Evolutionary conservation across 768 basidiomycete genomes (phyloP).

Genomic region (Cystofilobasidium bisporidii): DNA sequence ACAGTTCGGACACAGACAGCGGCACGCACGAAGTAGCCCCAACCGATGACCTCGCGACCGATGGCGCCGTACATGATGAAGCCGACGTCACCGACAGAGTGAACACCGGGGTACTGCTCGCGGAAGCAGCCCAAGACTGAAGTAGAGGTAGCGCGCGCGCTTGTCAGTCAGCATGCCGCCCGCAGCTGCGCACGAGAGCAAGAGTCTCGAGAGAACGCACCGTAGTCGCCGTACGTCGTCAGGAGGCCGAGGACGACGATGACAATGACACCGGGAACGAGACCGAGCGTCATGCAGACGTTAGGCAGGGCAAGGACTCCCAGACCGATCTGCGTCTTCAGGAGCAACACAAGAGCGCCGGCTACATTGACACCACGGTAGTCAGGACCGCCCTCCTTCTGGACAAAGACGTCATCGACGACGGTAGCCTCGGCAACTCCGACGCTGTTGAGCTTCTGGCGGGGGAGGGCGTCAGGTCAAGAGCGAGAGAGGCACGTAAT

Average conservation of each 20-base stretch:
- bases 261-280: slow-evolving; percentile 1
- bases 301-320: not conserved
- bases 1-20: too few species aligned
- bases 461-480: too few species aligned
- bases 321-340: slow-evolving; percentile 24
- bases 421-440: not conserved
- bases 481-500: too few species aligned
- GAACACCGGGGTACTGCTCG: not conserved
- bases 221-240: slow-evolving; percentile 4
- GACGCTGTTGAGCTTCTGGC: not conserved
- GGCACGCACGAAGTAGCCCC: slow-evolving; percentile 12
- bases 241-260: slow-evolving; percentile 1
- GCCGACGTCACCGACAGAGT: slow-evolving; percentile 24
- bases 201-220: too few species aligned
- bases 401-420: not conserved
- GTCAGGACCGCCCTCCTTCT: slow-evolving; percentile 14
- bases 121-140: not conserved
- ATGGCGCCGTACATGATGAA: slow-evolving; percentile 18
- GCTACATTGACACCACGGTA: slow-evolving; percentile 17
- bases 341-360: slow-evolving; percentile 9
- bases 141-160: not conserved
- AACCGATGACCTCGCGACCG: slow-evolving; percentile 21
- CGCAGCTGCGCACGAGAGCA: too few species aligned
- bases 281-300: not conserved
- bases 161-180: not conserved